Evolutionary conservation across 495 filamentous ascomycete species (phyloP).

Genomic region (Annulohypoxylon maeteangense): DNA sequence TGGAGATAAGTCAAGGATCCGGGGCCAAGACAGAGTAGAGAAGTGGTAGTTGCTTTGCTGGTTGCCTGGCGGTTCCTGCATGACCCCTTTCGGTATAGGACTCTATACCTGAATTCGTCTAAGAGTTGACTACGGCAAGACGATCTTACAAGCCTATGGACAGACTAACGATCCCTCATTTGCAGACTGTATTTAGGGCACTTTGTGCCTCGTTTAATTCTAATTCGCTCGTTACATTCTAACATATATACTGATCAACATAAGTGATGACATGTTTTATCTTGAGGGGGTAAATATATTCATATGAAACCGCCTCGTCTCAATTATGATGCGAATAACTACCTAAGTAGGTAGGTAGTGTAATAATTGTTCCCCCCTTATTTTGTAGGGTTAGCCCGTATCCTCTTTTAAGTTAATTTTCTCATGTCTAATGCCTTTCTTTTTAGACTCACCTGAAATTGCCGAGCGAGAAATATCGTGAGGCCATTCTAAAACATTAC

Average conservation of each 20-base stretch:
- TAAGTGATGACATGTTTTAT: background rate
- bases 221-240: conserved; percentile 36
- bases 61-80: conserved; percentile 15
- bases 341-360: too few relatives aligned
- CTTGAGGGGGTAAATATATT: background rate
- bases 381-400: background rate
- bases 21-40: conserved; percentile 23
- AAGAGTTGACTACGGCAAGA: conserved; percentile 13
- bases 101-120: conserved; percentile 27
- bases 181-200: conserved; percentile 33
- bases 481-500: background rate
- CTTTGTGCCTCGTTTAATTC: conserved; percentile 20
- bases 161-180: conserved; percentile 28
- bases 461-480: background rate
- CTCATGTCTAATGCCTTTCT: background rate
- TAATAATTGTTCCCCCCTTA: background rate
- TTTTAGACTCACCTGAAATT: background rate
- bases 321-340: background rate
- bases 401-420: background rate
- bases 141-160: conserved; percentile 23
- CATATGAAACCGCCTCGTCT: background rate
- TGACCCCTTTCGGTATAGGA: conserved; percentile 19
- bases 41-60: conserved; percentile 30
- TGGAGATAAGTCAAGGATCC: conserved; percentile 15
- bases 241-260: background rate